Percentiles rank a stretch among this genome's conserved stretches.
These are phyloP conservation scores for Rhypophila decipiens DNA, from an alignment of 495 filamentous ascomycete genomes.

Conservation along the genomic window DNA sequence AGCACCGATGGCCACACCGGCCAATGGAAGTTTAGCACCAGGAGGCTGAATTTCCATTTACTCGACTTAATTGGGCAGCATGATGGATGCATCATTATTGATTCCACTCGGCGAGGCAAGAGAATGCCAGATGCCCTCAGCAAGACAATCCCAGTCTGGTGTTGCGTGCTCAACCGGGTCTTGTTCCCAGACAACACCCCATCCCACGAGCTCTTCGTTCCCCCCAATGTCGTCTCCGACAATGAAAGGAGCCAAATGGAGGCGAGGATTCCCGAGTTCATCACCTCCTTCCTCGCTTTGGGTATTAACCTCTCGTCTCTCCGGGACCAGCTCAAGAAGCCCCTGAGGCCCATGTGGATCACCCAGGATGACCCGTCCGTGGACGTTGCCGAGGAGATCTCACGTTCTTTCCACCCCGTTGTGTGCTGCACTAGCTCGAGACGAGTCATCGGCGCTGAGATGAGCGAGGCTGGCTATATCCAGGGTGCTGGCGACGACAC, in stretches of 20 bases:
- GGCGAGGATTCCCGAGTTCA: slow-evolving; percentile 57
- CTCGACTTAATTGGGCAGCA: slow-evolving; percentile 52
- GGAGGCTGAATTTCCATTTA: slow-evolving; percentile 79
- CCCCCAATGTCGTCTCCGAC: slow-evolving; percentile 57
- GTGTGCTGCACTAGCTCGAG: slow-evolving; percentile 78
- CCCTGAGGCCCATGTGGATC: slow-evolving; percentile 60
- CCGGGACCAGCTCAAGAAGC: slow-evolving; percentile 40
- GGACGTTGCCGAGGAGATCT: slow-evolving; percentile 14
- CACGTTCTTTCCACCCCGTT: slow-evolving; percentile 54
- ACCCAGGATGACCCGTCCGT: slow-evolving; percentile 29
- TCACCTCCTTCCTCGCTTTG: slow-evolving; percentile 49
- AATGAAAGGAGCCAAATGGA: slow-evolving; percentile 81
- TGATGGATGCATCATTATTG: slow-evolving; percentile 83
- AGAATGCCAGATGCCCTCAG: slow-evolving; percentile 87
- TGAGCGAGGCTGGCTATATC: slow-evolving; percentile 70
- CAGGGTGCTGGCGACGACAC: slow-evolving; percentile 92
- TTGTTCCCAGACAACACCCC: slow-evolving; percentile 56
- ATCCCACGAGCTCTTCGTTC: slow-evolving; percentile 53
- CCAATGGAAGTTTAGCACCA: slow-evolving; percentile 79
- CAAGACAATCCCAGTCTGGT: slow-evolving; percentile 95
- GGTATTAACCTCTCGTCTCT: slow-evolving; percentile 26
- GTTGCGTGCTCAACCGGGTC: slow-evolving; percentile 71
- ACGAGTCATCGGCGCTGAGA: slow-evolving; percentile 55
- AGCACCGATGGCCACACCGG: slow-evolving; percentile 92
- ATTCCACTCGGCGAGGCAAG: slow-evolving; percentile 92